Evolutionary conservation across 768 basidiomycete species (phyloP).

Genomic region (Leccinellum albellum): DNA sequence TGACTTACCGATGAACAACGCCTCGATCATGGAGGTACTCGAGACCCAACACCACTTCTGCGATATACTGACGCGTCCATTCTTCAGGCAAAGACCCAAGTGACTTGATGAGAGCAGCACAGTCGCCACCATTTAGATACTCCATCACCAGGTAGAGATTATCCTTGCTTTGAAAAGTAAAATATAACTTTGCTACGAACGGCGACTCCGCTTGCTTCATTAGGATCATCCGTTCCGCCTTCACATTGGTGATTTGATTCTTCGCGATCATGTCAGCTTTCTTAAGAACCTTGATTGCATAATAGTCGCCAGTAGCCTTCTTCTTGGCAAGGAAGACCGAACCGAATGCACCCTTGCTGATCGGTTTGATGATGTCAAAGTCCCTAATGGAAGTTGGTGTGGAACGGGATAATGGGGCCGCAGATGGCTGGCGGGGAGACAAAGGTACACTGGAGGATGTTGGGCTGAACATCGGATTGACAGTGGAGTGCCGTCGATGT

Average conservation of each 20-base stretch:
- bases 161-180: slow-evolving; percentile 99
- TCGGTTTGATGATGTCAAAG: slow-evolving; percentile 99
- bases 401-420: slow-evolving; percentile 71
- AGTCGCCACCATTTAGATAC: slow-evolving; percentile 97
- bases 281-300: slow-evolving; percentile 99
- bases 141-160: slow-evolving; percentile 99
- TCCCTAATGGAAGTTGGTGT: slow-evolving; percentile 94
- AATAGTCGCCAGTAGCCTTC: slow-evolving; percentile 97
- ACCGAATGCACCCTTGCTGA: slow-evolving; percentile 97
- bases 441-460: slow-evolving; percentile 52
- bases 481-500: slow-evolving; percentile 70
- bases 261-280: slow-evolving; percentile 99
- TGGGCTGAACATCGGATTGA: slow-evolving; percentile 60
- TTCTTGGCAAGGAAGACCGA: slow-evolving; percentile 98
- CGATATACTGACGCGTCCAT: slow-evolving; percentile 95
- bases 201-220: slow-evolving; percentile 99
- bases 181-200: slow-evolving; percentile 95
- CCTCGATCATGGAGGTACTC: slow-evolving; percentile 96
- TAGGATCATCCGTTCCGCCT: slow-evolving; percentile 98
- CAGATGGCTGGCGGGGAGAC: slow-evolving; percentile 83
- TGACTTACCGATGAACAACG: slow-evolving; percentile 88
- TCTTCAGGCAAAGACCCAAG: slow-evolving; percentile 92
- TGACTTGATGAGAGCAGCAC: slow-evolving; percentile 94
- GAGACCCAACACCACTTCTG: slow-evolving; percentile 91
- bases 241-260: slow-evolving; percentile 99